These are phyloP conservation scores for Yamadazyma atlantica DNA, from an alignment of 1,139 yeast genomes.

Conservation along the genomic window DNA sequence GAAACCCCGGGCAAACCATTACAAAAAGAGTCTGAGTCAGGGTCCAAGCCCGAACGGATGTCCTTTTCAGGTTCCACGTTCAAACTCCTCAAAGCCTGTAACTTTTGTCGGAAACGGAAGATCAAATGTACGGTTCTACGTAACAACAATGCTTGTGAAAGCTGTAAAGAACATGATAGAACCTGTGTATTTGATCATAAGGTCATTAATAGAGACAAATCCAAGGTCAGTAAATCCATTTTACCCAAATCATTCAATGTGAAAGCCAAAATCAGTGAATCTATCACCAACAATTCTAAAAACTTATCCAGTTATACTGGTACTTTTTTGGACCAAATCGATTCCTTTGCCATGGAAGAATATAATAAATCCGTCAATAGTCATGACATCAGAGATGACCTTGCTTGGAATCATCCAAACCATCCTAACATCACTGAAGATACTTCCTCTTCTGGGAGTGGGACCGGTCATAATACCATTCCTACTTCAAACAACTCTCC, in stretches of 20 bases:
- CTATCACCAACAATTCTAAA: constrained; percentile 10
- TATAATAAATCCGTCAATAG: constrained; percentile 9
- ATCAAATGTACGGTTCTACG: constrained; percentile 18
- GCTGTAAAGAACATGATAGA: constrained; percentile 16
- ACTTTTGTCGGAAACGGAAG: constrained; percentile 20
- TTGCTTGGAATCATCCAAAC: background rate
- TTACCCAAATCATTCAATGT: constrained; percentile 1
- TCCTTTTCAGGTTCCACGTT: constrained; percentile 12
- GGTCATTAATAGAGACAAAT: constrained; percentile 5
- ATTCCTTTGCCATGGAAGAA: constrained; percentile 13
- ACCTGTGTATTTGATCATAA: constrained; percentile 23
- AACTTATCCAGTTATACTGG: constrained; percentile 16
- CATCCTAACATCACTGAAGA: background rate
- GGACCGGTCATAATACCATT: background rate
- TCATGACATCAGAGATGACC: background rate
- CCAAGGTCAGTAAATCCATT: background rate
- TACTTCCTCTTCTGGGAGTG: background rate
- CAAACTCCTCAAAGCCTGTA: constrained; percentile 20
- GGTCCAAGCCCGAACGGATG: too few relatives aligned
- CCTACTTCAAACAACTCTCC: background rate
- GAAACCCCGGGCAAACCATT: background rate
- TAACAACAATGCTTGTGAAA: constrained; percentile 16
- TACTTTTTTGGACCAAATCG: constrained; percentile 17
- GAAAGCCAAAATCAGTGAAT: constrained; percentile 4
- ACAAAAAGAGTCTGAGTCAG: too few relatives aligned